These are phyloP conservation scores for Xerocomus nothofagi DNA, from an alignment of 1,284 basidiomycete species.

Conservation along the genomic window DNA sequence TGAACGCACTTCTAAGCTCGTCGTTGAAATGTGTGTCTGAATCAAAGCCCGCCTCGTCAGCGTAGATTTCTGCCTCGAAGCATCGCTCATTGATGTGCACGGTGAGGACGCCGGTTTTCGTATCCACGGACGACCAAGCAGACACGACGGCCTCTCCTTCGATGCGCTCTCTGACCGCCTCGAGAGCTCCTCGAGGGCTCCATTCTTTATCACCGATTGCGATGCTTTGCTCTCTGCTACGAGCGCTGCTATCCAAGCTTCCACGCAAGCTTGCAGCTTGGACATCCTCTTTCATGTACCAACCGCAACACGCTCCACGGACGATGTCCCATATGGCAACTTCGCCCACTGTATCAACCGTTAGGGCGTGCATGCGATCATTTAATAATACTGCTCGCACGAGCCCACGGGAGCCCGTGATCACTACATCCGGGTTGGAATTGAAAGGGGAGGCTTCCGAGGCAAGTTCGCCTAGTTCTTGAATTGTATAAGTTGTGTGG, in stretches of 20 bases:
- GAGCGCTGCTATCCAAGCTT: constrained; percentile 36
- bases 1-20: constrained; percentile 73
- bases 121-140: constrained; percentile 89
- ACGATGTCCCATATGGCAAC: constrained; percentile 95
- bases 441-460: constrained; percentile 74
- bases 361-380: constrained; percentile 89
- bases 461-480: constrained; percentile 69
- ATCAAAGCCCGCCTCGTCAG: constrained; percentile 81
- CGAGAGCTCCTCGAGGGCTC: constrained; percentile 81
- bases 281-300: constrained; percentile 67
- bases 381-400: constrained; percentile 85
- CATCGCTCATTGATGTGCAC: constrained; percentile 86
- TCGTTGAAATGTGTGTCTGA: constrained; percentile 62
- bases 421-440: constrained; percentile 64
- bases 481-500: constrained; percentile 61
- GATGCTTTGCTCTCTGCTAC: constrained; percentile 34
- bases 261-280: constrained; percentile 47
- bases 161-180: constrained; percentile 82
- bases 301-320: constrained; percentile 74
- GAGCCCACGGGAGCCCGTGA: constrained; percentile 80
- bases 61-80: constrained; percentile 95
- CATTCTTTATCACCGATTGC: constrained; percentile 41
- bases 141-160: constrained; percentile 89
- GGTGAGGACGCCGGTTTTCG: constrained; percentile 84
- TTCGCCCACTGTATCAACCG: constrained; percentile 84